Base-by-base conservation (phyloP, 2,329 filamentous ascomycete genomes). In the Phialocephala subalpina region DNA sequence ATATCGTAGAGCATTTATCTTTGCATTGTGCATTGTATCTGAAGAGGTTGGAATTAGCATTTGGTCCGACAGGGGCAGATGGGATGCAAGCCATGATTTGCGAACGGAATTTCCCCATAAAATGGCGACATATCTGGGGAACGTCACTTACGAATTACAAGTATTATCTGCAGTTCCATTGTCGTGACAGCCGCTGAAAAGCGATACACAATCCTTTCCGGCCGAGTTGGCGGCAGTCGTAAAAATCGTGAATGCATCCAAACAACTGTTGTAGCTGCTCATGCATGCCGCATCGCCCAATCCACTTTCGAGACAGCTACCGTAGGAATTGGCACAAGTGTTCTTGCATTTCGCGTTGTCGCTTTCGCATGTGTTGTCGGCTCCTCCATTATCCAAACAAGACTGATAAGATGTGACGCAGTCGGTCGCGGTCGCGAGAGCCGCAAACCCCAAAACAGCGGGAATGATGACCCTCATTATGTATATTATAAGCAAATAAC, bases 1-100 rank as follows among this genome's bases (percentile, higher is more conserved):
- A 67, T 16, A 67, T 67, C 12, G 65, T 67, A 33, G 62, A 65
- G 22, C 65, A 67, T 56, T 67, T 67, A 53, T 67, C 65, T 57
- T 67, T 67, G 58, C 65, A 67, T 45, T 67, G 65, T n/a, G 65
- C 65, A 29, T 64, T 64, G 29, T 33, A 33, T 33, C 38, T 42
- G 38, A n/a, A 42, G 38, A 42, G 38, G 38, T 42, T n/a, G 18
- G 38, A 16, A 42, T n/a, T 16, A 42, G 12, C 12, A 42, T 42
- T 42, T n/a, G 29, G 29, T 33, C 29, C 29, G 29, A 33, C 29
- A 33, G 29, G 29, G 29, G 29, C 29, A 33, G 9, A 33, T 33
- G 29, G 9, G 29, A 33, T 33, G 29, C 4, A 33, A 33, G 29
- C 9, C 29, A 33, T 33, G 29, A 33, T 33, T 33, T 33, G 29